phyloP scores from a whole-genome alignment of 2,329 filamentous ascomycete genomes.

The Orbilia blumenaviensis region DNA sequence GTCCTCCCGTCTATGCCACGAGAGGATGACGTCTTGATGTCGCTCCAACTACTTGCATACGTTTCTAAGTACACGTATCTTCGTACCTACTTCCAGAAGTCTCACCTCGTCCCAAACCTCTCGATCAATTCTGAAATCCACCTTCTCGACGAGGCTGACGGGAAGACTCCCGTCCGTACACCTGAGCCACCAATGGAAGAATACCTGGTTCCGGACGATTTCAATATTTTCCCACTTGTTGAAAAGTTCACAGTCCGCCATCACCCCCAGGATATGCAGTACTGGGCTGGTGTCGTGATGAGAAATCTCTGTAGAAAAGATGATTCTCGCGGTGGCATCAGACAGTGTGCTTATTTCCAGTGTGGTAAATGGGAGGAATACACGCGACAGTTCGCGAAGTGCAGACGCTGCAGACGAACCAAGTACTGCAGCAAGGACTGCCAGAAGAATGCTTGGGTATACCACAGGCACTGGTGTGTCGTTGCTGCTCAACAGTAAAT shows the following conservation, averaged over 20 bases:
- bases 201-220: slow-evolving; percentile 89
- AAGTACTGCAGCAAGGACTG: slow-evolving; percentile 99
- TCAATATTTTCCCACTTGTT: slow-evolving; percentile 97
- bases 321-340: slow-evolving; percentile 89
- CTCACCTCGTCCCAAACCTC: slow-evolving; percentile 89
- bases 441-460: slow-evolving; percentile 98
- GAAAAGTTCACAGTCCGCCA: slow-evolving; percentile 98
- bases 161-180: slow-evolving; percentile 68
- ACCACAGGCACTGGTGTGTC: slow-evolving; percentile 97
- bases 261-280: slow-evolving; percentile 97
- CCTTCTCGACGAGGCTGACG: slow-evolving; percentile 72
- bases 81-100: slow-evolving; percentile 91
- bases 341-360: slow-evolving; percentile 97
- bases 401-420: slow-evolving; percentile 90
- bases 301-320: slow-evolving; percentile 98
- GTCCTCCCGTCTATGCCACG: slow-evolving; percentile 91
- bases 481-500: slow-evolving; percentile 65
- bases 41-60: slow-evolving; percentile 92
- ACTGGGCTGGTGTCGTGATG: slow-evolving; percentile 99
- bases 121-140: slow-evolving; percentile 88
- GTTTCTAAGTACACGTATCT: slow-evolving; percentile 99
- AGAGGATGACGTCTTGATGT: slow-evolving; percentile 98
- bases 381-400: slow-evolving; percentile 96
- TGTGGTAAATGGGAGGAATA: slow-evolving; percentile 99
- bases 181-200: slow-evolving; percentile 73